phyloP scores from a whole-genome alignment of 208 protist species.

The Leishmania guyanensis region DNA sequence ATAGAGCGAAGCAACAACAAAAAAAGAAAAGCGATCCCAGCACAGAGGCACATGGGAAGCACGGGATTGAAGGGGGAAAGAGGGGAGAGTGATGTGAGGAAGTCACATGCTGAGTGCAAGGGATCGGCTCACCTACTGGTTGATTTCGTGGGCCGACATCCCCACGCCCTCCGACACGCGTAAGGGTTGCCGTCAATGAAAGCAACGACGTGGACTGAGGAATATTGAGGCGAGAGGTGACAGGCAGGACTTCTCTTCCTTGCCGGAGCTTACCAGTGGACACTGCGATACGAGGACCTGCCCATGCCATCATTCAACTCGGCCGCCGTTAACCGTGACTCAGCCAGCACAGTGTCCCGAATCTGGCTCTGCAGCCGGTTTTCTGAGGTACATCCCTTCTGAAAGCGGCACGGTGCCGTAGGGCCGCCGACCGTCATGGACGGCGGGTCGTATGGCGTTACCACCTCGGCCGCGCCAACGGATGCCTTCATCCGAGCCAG shows the following conservation, averaged over 20 bases:
- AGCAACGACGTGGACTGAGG: not conserved
- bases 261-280: conserved; percentile 44
- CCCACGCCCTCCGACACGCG: not conserved
- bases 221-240: not conserved
- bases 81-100: not conserved
- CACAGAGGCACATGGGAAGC: not conserved
- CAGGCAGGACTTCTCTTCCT: too few species aligned
- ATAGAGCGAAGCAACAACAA: not conserved
- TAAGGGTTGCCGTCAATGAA: not conserved
- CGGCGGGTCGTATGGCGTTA: conserved; percentile 68
- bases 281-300: conserved; percentile 59
- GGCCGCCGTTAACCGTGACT: conserved; percentile 58
- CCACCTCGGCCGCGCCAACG: conserved; percentile 40
- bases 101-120: not conserved
- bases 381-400: conserved; percentile 50
- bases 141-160: not conserved
- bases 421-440: conserved; percentile 64
- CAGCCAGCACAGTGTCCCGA: conserved; percentile 43
- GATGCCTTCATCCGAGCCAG: conserved; percentile 38
- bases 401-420: conserved; percentile 53
- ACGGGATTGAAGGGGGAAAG: not conserved
- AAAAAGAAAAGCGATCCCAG: not conserved
- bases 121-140: too few species aligned
- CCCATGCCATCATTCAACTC: conserved; percentile 75
- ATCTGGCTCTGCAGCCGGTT: conserved; percentile 40